Evolutionary conservation across 2,329 filamentous ascomycete species (phyloP).

Genomic region (Trichophyton simii): DNA sequence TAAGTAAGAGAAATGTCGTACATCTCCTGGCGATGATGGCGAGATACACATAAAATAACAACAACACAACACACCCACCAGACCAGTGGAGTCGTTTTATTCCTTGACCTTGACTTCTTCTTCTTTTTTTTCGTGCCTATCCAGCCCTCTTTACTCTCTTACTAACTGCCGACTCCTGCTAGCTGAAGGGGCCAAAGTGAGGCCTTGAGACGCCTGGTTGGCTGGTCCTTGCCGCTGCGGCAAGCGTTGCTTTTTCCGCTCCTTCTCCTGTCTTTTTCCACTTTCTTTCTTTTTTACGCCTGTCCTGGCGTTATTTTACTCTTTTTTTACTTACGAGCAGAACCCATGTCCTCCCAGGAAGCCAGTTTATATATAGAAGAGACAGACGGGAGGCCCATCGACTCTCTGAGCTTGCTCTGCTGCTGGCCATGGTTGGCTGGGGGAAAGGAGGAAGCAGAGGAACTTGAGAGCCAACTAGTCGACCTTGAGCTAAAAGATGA

Average conservation of each 20-base stretch:
- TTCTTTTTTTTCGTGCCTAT: too few relatives aligned
- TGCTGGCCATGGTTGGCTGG: too few relatives aligned
- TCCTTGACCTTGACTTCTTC: too few relatives aligned
- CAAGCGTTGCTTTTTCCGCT: neutral
- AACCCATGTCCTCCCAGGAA: too few relatives aligned
- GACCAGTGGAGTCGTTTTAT: too few relatives aligned
- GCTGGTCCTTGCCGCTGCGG: conserved; percentile 1
- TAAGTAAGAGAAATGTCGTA: neutral
- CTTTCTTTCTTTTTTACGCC: neutral
- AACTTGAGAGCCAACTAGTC: too few relatives aligned
- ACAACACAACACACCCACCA: too few relatives aligned
- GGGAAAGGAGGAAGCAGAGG: too few relatives aligned
- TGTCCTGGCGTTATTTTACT: neutral
- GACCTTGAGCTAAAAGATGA: neutral
- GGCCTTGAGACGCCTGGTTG: neutral
- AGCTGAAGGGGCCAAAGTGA: neutral
- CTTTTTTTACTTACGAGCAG: neutral
- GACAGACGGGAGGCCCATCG: too few relatives aligned
- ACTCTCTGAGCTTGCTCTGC: too few relatives aligned
- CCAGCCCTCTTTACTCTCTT: too few relatives aligned
- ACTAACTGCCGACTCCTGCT: neutral
- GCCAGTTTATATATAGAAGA: too few relatives aligned
- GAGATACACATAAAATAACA: neutral
- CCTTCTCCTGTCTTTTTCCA: neutral
- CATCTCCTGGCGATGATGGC: neutral